Evolutionary conservation across 2,329 filamentous ascomycete genomes (phyloP), one percentile per base, ranked within the genome.

Genomic region (Lachnellula arida): DNA sequence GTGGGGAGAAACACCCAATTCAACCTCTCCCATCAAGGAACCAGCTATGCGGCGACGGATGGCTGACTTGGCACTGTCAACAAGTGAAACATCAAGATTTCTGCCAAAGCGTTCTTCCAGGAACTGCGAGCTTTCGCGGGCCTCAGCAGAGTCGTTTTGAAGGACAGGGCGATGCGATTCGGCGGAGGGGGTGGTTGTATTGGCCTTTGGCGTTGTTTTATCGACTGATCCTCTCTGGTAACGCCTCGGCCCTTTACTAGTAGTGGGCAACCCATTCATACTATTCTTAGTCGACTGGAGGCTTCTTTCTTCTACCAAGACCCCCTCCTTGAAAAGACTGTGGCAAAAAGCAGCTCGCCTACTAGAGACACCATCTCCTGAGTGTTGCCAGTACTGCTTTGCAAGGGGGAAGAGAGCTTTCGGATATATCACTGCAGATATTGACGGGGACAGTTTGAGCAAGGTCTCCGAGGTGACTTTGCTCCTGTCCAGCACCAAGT

Each of bases 341-440:
- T 91, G 84, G 68, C 89, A 96, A 71, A 96, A 97, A 69, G 97
- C 93, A 35, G 91, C 92, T 42, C 91, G 84, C 49, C 94, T 86
- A 70, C 92, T 97, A 0, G 92, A 97, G 14, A 96, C 80, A 15
- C 94, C 94, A 59, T 96, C 92, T 19, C 94, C 94, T 0, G 89
- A 88, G 71, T 99, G 94, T 71, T 97, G 94, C 94, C 94, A 99
- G 67, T 96, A 97, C 66, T 91, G 83, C 72, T 97, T 97, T n/a
- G 91, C 89, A 57, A 88, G 72, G 4, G 82, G 74, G 65, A 87
- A 92, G 17, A 84, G 74, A 12, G 85, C 81, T 46, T 80, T 76
- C 0, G 86, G 82, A 64, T 87, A 91, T 43, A 97, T 69, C 3
- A 96, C 85, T 23, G 85, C 85, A 1, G 81, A 88, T 22, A 92